phyloP scores from a whole-genome alignment of 2,329 filamentous ascomycete species.

The Aspergillus ruber region DNA sequence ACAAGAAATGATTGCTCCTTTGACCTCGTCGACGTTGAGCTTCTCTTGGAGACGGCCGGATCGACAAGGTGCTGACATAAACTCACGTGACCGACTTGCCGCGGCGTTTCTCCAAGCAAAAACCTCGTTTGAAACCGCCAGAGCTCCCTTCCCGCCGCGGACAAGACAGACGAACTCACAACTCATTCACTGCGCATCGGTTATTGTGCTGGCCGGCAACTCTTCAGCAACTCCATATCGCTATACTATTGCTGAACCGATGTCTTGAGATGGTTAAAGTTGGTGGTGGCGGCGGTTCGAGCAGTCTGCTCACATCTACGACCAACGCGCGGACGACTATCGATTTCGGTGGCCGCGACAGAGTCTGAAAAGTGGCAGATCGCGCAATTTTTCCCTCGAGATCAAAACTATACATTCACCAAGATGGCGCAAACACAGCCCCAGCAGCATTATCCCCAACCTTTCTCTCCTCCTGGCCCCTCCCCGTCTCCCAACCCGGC shows the following conservation, averaged over 20 bases:
- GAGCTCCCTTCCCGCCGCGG: constrained; percentile 17
- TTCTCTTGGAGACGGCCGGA: background rate
- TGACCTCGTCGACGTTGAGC: background rate
- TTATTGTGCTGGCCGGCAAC: constrained; percentile 2
- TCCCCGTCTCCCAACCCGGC: constrained; percentile 56
- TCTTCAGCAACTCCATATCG: background rate
- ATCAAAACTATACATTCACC: constrained; percentile 6
- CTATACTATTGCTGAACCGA: constrained; percentile 1
- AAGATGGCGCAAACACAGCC: constrained; percentile 58
- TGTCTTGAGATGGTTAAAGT: constrained; percentile 33
- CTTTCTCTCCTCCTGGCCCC: constrained; percentile 58
- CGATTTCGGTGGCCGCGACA: constrained; percentile 15
- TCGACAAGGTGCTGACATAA: constrained; percentile 10
- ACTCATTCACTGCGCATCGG: constrained; percentile 11
- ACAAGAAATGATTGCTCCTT: too few species aligned
- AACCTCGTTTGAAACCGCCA: constrained; percentile 12
- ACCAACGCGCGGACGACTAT: constrained; percentile 24
- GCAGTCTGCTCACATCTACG: constrained; percentile 32
- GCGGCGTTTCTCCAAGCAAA: constrained; percentile 10
- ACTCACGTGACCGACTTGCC: constrained; percentile 10
- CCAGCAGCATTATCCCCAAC: constrained; percentile 46
- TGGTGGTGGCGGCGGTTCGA: constrained; percentile 31
- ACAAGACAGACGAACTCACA: constrained; percentile 7
- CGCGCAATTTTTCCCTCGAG: constrained; percentile 8
- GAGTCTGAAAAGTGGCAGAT: constrained; percentile 14